A percentile compares a stretch with the other conserved stretches of the same genome.
Evolutionary conservation across 2,329 filamentous ascomycete genomes (phyloP).

Genomic region (Sphaerostilbella broomeana): DNA sequence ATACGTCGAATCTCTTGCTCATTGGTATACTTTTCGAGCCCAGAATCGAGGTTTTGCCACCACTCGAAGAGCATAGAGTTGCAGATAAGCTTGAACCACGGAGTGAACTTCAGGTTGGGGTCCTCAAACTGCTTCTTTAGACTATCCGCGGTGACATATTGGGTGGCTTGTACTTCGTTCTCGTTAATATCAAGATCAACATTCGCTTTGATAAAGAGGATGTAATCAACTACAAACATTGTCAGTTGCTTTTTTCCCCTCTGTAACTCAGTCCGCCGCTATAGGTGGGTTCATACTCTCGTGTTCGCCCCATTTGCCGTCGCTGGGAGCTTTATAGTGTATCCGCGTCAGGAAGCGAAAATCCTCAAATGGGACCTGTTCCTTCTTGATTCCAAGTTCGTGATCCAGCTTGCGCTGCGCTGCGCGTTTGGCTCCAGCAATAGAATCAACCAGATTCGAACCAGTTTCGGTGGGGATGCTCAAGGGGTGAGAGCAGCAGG

Average conservation of each 20-base stretch:
- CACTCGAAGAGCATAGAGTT: slow-evolving; percentile 96
- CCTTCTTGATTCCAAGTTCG: slow-evolving; percentile 83
- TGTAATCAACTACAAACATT: slow-evolving; percentile 69
- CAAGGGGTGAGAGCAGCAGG: slow-evolving; percentile 95
- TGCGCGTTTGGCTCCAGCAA: slow-evolving; percentile 82
- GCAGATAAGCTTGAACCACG: slow-evolving; percentile 99
- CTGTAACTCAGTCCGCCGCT: background rate
- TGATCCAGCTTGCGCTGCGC: slow-evolving; percentile 91
- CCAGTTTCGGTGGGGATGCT: slow-evolving; percentile 89
- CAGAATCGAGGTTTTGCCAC: slow-evolving; percentile 81
- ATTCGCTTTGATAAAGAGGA: slow-evolving; percentile 93
- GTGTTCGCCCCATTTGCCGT: slow-evolving; percentile 98
- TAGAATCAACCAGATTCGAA: slow-evolving; percentile 67
- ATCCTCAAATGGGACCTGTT: slow-evolving; percentile 83
- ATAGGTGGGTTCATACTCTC: slow-evolving; percentile 61
- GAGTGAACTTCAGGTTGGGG: slow-evolving; percentile 77
- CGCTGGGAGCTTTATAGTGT: slow-evolving; percentile 94
- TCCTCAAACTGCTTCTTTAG: slow-evolving; percentile 82
- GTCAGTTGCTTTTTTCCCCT: background rate
- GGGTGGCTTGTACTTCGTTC: slow-evolving; percentile 82
- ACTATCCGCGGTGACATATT: slow-evolving; percentile 76
- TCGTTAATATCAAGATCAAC: slow-evolving; percentile 75
- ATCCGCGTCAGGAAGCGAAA: slow-evolving; percentile 95
- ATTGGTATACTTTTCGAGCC: slow-evolving; percentile 77
- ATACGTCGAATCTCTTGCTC: slow-evolving; percentile 86